Base-by-base conservation (phyloP, 2,329 filamentous ascomycete species). In the Pseudocercospora crystallina region DNA sequence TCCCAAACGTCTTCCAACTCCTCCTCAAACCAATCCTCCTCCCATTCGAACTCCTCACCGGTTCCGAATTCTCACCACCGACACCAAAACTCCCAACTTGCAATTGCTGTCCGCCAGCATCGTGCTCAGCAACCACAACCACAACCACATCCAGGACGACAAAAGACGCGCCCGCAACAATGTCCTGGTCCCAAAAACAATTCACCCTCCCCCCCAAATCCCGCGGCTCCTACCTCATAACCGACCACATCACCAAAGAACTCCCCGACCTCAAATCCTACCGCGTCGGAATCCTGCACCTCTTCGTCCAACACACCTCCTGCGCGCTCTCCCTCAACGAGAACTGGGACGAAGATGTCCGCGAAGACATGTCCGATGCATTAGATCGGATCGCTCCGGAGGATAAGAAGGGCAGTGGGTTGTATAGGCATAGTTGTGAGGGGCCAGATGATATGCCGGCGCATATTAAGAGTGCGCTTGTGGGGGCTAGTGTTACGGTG, bases 381-480 rank as follows among this genome's bases (percentile, higher is more conserved):
- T 77, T 99, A 59, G 92, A 99, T 71, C 80, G 90, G 38, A 87
- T 99, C 64, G 94, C 86, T 36, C 90, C 91, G 0, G 87, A 89
- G 65, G 91, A 95, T 48, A 80, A 66, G 58, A 71, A 73, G 61
- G 69, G 70, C 8, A 78, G 82, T 8, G 20, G 15, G 5, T 70
- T 97, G 39, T 99, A 97, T 73, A 77, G 89, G 37, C 94, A 99
- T 73, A 83, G 81, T 64, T 91, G 86, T 0, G 94, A 96, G 77
- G 94, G 94, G 2, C 47, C 45, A 44, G 94, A 99, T 74, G 94
- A 97, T 72, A 96, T 97, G 90, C 94, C 94, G 82, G 91, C 90
- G 52, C 94, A 99, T 71, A 86, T 99, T 70, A 99, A 99, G 74
- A 90, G 86, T 51, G 87, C 90, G 0, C 75, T 99, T 43, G 80